These are phyloP conservation scores for Pharnaceum exiguum DNA, from an alignment of 148 eudicot species.

Conservation along the genomic window DNA sequence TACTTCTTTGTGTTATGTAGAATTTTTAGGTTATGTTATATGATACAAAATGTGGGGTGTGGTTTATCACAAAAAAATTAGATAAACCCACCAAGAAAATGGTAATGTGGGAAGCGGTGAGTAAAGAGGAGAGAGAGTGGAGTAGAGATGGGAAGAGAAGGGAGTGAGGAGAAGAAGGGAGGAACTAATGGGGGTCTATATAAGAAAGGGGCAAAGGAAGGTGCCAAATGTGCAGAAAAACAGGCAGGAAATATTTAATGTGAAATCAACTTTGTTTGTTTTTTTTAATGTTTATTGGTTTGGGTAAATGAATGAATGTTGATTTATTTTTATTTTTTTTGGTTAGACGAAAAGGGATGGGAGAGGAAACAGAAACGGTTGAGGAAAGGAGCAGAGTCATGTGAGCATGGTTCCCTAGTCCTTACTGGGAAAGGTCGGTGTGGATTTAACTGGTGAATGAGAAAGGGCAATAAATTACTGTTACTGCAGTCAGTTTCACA, in stretches of 20 bases:
- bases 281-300: not conserved
- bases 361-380: slow-evolving; percentile 11
- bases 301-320: not conserved
- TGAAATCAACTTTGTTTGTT: slow-evolving; percentile 5
- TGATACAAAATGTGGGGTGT: slow-evolving; percentile 18
- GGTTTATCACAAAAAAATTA: slow-evolving; percentile 52
- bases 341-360: not conserved
- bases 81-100: slow-evolving; percentile 42
- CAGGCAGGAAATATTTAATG: slow-evolving; percentile 43
- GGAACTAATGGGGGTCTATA: slow-evolving; percentile 42
- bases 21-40: not conserved
- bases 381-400: slow-evolving; percentile 43
- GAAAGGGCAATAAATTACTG: slow-evolving; percentile 16
- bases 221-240: slow-evolving; percentile 34
- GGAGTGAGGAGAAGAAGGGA: slow-evolving; percentile 18
- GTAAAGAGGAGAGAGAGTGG: slow-evolving; percentile 7
- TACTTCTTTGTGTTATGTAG: not conserved
- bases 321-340: not conserved
- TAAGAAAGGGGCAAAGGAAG: slow-evolving; percentile 43
- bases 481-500: slow-evolving; percentile 12
- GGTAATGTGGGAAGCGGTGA: not conserved
- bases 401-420: slow-evolving; percentile 57
- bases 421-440: slow-evolving; percentile 48
- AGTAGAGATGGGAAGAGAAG: slow-evolving; percentile 3
- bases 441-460: slow-evolving; percentile 16